Base-by-base conservation (phyloP, 192 early-diverging fungal genomes). In the Coemansia furcata region DNA sequence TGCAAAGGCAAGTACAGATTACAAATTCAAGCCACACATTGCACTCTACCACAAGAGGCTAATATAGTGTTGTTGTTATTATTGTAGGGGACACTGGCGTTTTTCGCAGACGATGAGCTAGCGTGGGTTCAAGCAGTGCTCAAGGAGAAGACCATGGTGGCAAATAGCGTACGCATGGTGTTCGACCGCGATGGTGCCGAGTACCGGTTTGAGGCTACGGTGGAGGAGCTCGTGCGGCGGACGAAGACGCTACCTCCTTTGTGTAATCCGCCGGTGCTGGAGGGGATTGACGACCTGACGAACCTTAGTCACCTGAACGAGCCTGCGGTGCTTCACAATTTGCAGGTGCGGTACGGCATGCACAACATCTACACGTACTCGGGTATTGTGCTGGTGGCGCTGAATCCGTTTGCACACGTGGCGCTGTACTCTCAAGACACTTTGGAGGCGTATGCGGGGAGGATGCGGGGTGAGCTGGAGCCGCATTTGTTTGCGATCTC, bases 401-500 rank as follows among this genome's bases (percentile, higher is more conserved):
- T 95, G 73, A 99, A 99, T 69, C 97, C 97, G 3, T 99, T 98
- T 80, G 87, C 86, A 50, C 82, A 89, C 29, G 88, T 99, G 65
- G 69, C 87, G 36, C 82, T 98, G 32, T 99, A 99, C 80, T 89
- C 92, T n/a, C 91, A 91, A 46, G 93, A 97, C 67, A 91, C 93
- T 66, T 91, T 98, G 42, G 89, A 94, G 63, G 91, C 93, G 40
- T 97, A 99, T 69, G 93, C 95, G 1, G 97, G 97, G 35, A 89
- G 91, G 65, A 88, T 92, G 70, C 89, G 95, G 54, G 95, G 94
- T 37, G 95, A 99, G 75, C 86, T 97, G 10, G 95, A 98, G 73
- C 97, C 97, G 44, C 97, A 99, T 79, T 87, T 99, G 86, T 99
- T 98, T 85, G 96, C 97, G 23, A 95, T 99, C 69, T 94, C 95